These are phyloP conservation scores for Pseudopithomyces chartarum DNA, from an alignment of 2,329 filamentous ascomycete species.

Conservation along the genomic window DNA sequence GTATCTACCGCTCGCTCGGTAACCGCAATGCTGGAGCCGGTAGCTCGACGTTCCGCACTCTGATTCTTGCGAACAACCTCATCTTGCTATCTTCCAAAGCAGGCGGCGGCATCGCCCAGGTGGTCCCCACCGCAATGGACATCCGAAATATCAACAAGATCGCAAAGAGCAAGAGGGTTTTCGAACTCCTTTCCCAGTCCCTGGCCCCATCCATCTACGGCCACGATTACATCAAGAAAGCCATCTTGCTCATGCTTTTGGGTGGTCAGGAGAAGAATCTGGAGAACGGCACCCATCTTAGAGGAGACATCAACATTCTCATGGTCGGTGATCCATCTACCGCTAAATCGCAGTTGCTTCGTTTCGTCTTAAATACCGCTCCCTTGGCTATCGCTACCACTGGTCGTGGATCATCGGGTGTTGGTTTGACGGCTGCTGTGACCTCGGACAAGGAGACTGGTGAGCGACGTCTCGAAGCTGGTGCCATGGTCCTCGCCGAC, in stretches of 20 bases:
- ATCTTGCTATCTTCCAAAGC: constrained; percentile 95
- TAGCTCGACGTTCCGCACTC: constrained; percentile 91
- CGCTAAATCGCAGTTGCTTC: constrained; percentile 95
- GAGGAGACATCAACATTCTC: constrained; percentile 98
- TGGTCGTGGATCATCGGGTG: constrained; percentile 92
- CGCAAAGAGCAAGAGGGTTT: constrained; percentile 90
- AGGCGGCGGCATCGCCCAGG: constrained; percentile 88
- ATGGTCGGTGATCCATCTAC: constrained; percentile 99
- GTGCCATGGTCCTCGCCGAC: constrained; percentile 98
- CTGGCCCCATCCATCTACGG: constrained; percentile 96
- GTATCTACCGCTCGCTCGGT: constrained; percentile 90
- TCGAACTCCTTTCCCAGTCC: constrained; percentile 90
- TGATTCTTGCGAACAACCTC: constrained; percentile 92
- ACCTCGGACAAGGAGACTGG: constrained; percentile 97
- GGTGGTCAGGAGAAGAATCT: constrained; percentile 98
- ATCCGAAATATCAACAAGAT: constrained; percentile 99
- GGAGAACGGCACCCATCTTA: constrained; percentile 95
- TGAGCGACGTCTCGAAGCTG: constrained; percentile 90
- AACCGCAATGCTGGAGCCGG: constrained; percentile 91
- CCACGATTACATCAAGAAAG: constrained; percentile 97
- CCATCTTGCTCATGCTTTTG: constrained; percentile 91
- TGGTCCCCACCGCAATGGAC: constrained; percentile 92
- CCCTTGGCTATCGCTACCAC: constrained; percentile 96
- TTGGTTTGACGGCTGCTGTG: constrained; percentile 95
- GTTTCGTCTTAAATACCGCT: constrained; percentile 96